Percentiles rank a stretch among this genome's conserved stretches.
Conservation (phyloP, 164 flowering plant genomes). For the Piper longum region DNA sequence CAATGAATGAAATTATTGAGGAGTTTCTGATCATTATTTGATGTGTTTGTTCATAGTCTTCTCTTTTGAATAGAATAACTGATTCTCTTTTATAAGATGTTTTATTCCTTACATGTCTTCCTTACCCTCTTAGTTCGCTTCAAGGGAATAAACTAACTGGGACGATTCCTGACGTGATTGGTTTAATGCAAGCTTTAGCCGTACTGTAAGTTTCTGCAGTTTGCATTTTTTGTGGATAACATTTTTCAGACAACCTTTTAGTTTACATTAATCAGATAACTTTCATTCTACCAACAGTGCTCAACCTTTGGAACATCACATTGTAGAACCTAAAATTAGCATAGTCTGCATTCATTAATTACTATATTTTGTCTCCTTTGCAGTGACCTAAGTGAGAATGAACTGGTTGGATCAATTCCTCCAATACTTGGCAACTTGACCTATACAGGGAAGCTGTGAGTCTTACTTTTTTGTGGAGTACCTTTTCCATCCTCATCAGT, state of each 20-base stretch:
- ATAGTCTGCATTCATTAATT: background rate
- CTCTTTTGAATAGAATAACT: background rate
- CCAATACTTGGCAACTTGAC: slow-evolving; percentile 79
- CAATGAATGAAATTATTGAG: too few species aligned
- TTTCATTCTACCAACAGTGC: background rate
- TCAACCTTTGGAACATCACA: background rate
- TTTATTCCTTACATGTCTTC: background rate
- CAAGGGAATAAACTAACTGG: slow-evolving; percentile 84
- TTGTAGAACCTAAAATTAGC: background rate
- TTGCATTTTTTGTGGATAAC: background rate
- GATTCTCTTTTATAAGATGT: background rate
- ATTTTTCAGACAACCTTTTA: background rate
- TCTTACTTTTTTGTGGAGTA: slow-evolving; percentile 1
- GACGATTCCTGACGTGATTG: slow-evolving; percentile 83
- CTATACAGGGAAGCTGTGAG: slow-evolving; percentile 87
- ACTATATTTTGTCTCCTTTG: background rate
- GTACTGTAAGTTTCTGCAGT: slow-evolving; percentile 47
- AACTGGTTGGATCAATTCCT: slow-evolving; percentile 74
- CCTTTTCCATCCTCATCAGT: too few species aligned
- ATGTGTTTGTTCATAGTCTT: too few species aligned
- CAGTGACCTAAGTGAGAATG: slow-evolving; percentile 90
- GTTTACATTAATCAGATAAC: too few species aligned
- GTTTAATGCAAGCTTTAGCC: slow-evolving; percentile 97
- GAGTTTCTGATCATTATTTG: too few species aligned
- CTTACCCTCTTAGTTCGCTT: slow-evolving; percentile 43